Percentiles rank a stretch among this genome's conserved stretches.
Evolutionary conservation across 352 stramenopile species (phyloP).

Genomic region (Globisporangium yorkense): DNA sequence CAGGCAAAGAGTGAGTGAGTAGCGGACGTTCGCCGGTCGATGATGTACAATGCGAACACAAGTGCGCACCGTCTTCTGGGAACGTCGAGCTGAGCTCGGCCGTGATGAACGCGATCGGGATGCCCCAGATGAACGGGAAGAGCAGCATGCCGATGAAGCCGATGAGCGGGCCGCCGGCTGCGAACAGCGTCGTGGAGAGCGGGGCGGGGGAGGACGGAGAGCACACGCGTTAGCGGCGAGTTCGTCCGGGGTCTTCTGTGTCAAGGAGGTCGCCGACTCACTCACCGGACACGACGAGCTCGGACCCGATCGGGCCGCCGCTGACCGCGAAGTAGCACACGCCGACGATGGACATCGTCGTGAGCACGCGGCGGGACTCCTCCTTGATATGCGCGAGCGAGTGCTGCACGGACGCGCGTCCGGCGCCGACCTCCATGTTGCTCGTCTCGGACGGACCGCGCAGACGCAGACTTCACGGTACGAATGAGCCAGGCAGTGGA

Average conservation of each 20-base stretch:
- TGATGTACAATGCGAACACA: not conserved
- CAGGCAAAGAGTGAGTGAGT: not conserved
- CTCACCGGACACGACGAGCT: slow-evolving; percentile 39
- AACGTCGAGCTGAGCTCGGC: slow-evolving; percentile 89
- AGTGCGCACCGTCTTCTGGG: slow-evolving; percentile 57
- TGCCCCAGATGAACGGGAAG: slow-evolving; percentile 86
- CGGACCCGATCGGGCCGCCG: slow-evolving; percentile 31
- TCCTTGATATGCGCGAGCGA: slow-evolving; percentile 34
- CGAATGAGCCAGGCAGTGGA: not conserved
- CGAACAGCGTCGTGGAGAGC: not conserved
- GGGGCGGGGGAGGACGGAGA: not conserved
- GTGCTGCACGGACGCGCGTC: slow-evolving; percentile 20
- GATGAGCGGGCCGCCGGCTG: slow-evolving; percentile 49
- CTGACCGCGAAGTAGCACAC: slow-evolving; percentile 56
- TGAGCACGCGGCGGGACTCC: slow-evolving; percentile 39
- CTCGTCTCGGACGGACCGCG: slow-evolving; percentile 24
- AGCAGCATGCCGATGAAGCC: slow-evolving; percentile 84
- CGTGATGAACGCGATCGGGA: slow-evolving; percentile 90
- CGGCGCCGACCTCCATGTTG: slow-evolving; percentile 23
- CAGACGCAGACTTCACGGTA: slow-evolving; percentile 7
- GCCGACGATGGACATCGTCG: slow-evolving; percentile 46
- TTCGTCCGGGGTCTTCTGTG: not conserved
- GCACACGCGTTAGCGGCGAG: not conserved
- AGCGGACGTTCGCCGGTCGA: not conserved
- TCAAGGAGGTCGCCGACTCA: not conserved